Evolutionary conservation across 768 basidiomycete genomes (phyloP).

Genomic region (Termitomyces sp.): DNA sequence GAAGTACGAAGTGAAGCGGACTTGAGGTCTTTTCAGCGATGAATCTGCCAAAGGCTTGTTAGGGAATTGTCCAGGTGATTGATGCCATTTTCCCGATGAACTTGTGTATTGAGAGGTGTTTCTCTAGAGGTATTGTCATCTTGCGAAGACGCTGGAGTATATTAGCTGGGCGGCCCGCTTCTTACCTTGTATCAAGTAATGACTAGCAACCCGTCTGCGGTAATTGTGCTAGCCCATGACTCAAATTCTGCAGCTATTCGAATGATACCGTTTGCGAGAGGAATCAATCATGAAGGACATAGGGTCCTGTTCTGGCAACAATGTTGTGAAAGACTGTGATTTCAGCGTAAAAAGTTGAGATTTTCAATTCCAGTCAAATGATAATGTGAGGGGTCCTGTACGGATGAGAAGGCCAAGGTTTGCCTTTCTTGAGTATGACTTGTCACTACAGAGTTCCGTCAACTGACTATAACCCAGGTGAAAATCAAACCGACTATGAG

Average conservation of each 20-base stretch:
- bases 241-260: background rate
- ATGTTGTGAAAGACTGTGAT: background rate
- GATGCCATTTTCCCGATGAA: background rate
- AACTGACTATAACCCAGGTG: background rate
- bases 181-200: background rate
- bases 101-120: background rate
- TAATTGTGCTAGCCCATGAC: background rate
- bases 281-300: background rate
- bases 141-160: background rate
- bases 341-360: background rate
- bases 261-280: background rate
- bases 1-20: slow-evolving; percentile 50
- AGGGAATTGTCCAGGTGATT: background rate
- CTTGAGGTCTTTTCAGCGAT: slow-evolving; percentile 4
- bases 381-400: background rate
- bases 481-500: background rate
- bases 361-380: background rate
- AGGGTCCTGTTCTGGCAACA: background rate
- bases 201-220: too few species aligned
- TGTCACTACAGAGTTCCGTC: background rate
- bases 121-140: background rate
- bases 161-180: background rate
- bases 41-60: background rate
- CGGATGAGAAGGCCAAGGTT: background rate
- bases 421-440: background rate